Base-by-base conservation (phyloP, 2,329 filamentous ascomycete species). In the Venturia carpophila region DNA sequence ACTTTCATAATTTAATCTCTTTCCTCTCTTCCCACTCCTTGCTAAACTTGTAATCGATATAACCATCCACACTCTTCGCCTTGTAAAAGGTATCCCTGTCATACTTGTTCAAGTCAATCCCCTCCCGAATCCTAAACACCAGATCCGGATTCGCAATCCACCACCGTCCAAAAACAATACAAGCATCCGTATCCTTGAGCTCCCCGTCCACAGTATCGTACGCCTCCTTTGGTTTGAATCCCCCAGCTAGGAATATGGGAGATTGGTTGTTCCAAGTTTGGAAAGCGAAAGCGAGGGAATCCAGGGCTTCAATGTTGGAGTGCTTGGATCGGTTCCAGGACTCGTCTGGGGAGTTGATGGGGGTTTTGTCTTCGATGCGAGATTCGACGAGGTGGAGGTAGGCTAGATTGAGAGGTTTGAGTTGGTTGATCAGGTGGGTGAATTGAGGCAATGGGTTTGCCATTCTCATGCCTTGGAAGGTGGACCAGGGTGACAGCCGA, bases 401-500 rank as follows among this genome's bases (percentile, higher is more conserved):
- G 0, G 85, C 81, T 17, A 90, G 75, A 1, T 80, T 78, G 1
- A 86, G 71, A 34, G 76, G 73, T 64, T 79, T 81, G 13, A 85
- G 75, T 52, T 81, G 78, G 41, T 75, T 69, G 52, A 85, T 78
- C 9, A 88, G 71, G 69, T 89, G 78, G 0, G 75, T 76, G 70
- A 89, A 90, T 67, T 90, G 86, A 0, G 86, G 83, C 10, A 84
- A 70, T 0, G 86, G 86, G 56, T 90, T 79, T 0, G 73, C 68
- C 84, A 88, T 87, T 41, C 76, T 75, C 86, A 89, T 87, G 41
- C 80, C 81, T 67, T 89, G 84, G 75, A 85, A 89, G 0, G 75
- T 74, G 62, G 80, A 83, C 75, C 81, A 88, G 0, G 87, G 87
- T 2, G 79, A 83, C 4, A 90, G 73, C 1, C 87, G 81, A 39